These are phyloP conservation scores for Alternaria tenuissima DNA, from an alignment of 2,329 filamentous ascomycete species.

Conservation along the genomic window DNA sequence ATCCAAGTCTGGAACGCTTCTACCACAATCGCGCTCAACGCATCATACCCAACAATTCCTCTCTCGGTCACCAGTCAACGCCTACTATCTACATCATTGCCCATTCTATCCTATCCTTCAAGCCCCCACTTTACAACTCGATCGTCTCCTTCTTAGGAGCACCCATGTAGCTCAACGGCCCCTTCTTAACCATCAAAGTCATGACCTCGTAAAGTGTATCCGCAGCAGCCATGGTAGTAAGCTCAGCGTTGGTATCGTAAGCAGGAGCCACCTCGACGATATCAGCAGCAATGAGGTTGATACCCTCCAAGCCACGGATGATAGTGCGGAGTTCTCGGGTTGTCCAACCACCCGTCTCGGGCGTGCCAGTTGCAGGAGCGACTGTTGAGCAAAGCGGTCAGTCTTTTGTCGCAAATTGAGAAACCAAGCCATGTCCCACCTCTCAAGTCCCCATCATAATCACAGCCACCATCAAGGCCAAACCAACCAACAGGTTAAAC, in stretches of 20 bases:
- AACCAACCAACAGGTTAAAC: conserved; percentile 28
- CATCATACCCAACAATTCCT: background rate
- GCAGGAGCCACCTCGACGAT: conserved; percentile 77
- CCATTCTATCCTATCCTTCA: too few species aligned
- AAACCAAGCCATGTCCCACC: background rate
- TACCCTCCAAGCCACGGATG: conserved; percentile 70
- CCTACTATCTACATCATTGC: background rate
- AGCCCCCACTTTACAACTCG: conserved; percentile 27
- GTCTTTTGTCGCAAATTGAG: background rate
- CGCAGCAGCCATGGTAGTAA: conserved; percentile 77
- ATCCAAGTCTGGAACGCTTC: background rate
- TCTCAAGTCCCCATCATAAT: background rate
- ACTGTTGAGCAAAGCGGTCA: conserved; percentile 52
- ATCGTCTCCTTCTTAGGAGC: conserved; percentile 38
- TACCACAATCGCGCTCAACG: background rate
- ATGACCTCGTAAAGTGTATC: conserved; percentile 79
- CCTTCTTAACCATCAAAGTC: conserved; percentile 83
- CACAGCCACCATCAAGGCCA: background rate
- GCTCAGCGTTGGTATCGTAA: conserved; percentile 76
- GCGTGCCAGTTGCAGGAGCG: conserved; percentile 77
- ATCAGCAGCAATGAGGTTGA: conserved; percentile 75
- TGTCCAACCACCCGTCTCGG: conserved; percentile 79
- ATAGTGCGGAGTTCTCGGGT: conserved; percentile 77
- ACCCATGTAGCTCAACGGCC: conserved; percentile 66
- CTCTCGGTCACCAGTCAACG: background rate